Conservation (phyloP, 257 asterid species). For the Capsicum baccatum region DNA sequence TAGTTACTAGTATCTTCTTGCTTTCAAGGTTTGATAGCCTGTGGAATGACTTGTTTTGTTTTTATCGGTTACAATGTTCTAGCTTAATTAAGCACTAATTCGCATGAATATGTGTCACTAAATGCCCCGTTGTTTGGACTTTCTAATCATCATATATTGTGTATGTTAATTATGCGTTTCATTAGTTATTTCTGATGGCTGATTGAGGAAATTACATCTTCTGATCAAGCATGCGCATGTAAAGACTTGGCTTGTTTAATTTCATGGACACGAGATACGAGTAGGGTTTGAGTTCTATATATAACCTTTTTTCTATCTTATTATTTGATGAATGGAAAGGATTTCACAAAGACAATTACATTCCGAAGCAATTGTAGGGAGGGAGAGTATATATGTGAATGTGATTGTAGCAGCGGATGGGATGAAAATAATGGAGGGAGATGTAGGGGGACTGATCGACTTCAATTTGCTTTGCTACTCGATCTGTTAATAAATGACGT, state of each 20-base stretch:
- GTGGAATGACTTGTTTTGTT: neutral
- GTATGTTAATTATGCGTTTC: neutral
- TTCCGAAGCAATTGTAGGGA: too few species aligned
- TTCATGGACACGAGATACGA: neutral
- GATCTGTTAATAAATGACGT: too few species aligned
- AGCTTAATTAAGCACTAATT: neutral
- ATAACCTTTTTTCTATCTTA: too few species aligned
- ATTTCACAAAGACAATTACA: too few species aligned
- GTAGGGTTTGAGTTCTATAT: neutral
- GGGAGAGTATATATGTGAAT: too few species aligned
- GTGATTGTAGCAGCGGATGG: too few species aligned
- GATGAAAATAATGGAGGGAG: too few species aligned
- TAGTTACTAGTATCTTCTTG: neutral
- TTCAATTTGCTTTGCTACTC: too few species aligned
- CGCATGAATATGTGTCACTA: neutral
- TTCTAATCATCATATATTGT: neutral
- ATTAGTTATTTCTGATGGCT: neutral
- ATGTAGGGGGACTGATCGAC: too few species aligned
- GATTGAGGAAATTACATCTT: neutral
- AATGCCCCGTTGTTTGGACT: neutral
- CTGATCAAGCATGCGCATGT: neutral
- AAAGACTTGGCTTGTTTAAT: neutral
- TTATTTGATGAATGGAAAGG: too few species aligned
- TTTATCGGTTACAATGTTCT: neutral
- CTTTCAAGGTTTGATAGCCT: neutral